Percentiles rank a stretch among this genome's conserved stretches.
Evolutionary conservation across 2,329 filamentous ascomycete species (phyloP).

Genomic region (Talaromyces marneffei): DNA sequence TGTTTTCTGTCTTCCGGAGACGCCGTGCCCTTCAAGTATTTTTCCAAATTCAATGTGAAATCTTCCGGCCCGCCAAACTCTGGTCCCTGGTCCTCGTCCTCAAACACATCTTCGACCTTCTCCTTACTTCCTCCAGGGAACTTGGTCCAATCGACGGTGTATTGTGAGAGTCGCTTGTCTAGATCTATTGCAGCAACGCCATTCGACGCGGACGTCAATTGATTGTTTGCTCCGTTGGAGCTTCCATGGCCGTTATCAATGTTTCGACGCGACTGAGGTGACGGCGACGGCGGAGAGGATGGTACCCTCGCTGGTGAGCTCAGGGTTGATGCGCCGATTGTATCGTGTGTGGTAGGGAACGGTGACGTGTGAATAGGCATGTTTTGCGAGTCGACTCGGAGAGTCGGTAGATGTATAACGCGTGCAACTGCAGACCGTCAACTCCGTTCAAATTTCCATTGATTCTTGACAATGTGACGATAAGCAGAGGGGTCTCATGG

Average conservation of each 20-base stretch:
- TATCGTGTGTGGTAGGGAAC: constrained; percentile 38
- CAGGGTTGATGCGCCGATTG: constrained; percentile 36
- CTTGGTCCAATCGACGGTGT: constrained; percentile 36
- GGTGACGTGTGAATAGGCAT: constrained; percentile 37
- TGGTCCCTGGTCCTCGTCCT: constrained; percentile 27
- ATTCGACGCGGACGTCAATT: constrained; percentile 19
- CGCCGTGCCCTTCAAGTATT: constrained; percentile 24
- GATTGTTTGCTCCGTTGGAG: constrained; percentile 1
- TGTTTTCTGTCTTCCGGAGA: not conserved
- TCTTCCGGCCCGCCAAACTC: constrained; percentile 39
- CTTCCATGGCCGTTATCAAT: constrained; percentile 4
- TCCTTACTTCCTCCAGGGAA: constrained; percentile 28
- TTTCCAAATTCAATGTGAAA: constrained; percentile 39
- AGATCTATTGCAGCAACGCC: constrained; percentile 28
- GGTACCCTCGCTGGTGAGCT: constrained; percentile 25
- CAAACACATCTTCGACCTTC: constrained; percentile 20
- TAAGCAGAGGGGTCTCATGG: not conserved
- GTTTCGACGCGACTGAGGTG: constrained; percentile 1
- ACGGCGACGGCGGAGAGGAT: constrained; percentile 7
- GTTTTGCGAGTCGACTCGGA: constrained; percentile 12
- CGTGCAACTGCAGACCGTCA: not conserved
- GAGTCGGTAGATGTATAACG: not conserved
- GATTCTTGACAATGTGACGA: not conserved
- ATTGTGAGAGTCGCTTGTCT: constrained; percentile 37
- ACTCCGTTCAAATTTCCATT: not conserved